These are phyloP conservation scores for Peniophora sp. DNA, from an alignment of 1,284 basidiomycete genomes.

Conservation along the genomic window DNA sequence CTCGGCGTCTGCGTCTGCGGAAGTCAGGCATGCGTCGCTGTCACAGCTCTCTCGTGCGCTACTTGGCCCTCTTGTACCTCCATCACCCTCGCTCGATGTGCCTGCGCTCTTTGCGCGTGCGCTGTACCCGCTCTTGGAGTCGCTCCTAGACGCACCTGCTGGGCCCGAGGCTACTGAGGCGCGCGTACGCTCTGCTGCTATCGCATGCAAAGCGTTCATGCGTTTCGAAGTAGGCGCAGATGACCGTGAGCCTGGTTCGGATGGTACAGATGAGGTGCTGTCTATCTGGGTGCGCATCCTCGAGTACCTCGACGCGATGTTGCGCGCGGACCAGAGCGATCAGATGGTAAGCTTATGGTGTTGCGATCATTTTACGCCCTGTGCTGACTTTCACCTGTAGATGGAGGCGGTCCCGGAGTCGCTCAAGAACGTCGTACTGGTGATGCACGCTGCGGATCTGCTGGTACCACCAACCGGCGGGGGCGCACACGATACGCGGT, in stretches of 20 bases:
- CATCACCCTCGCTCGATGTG: constrained; percentile 50
- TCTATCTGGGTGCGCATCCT: constrained; percentile 89
- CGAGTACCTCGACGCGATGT: constrained; percentile 84
- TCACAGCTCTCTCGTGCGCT: constrained; percentile 83
- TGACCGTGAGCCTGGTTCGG: constrained; percentile 33
- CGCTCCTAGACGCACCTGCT: constrained; percentile 88
- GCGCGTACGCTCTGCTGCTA: constrained; percentile 75
- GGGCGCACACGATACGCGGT: constrained; percentile 43
- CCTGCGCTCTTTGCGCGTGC: constrained; percentile 85
- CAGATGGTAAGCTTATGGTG: constrained; percentile 85
- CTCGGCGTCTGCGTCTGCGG: constrained; percentile 77
- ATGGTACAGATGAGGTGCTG: constrained; percentile 40
- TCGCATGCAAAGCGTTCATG: constrained; percentile 94
- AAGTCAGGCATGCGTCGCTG: constrained; percentile 82
- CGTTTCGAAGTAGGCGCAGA: constrained; percentile 76
- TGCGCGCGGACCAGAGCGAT: constrained; percentile 79
- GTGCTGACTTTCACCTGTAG: constrained; percentile 30
- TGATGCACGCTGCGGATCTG: constrained; percentile 87
- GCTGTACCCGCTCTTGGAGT: constrained; percentile 89
- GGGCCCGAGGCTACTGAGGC: constrained; percentile 88
- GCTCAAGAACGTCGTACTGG: constrained; percentile 92
- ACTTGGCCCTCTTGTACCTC: constrained; percentile 69
- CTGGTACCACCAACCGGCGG: constrained; percentile 61
- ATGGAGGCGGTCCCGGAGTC: constrained; percentile 94
- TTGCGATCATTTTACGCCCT: constrained; percentile 12